Evolutionary conservation across 768 basidiomycete species (phyloP).

Genomic region (Panellus pusillus): DNA sequence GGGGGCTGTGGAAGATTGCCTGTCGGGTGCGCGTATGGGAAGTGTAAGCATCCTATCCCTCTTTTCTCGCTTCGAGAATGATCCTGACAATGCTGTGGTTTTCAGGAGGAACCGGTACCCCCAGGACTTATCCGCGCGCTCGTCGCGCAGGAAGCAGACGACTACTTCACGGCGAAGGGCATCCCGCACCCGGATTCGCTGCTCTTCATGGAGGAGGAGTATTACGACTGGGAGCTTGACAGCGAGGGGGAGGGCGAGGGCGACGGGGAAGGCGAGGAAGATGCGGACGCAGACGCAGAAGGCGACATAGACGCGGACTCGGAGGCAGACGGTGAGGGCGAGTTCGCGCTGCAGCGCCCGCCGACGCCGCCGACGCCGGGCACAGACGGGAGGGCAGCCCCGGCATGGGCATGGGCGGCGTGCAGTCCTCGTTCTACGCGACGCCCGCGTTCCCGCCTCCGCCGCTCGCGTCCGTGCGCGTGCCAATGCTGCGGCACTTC

Average conservation of each 20-base stretch:
- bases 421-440: slow-evolving; percentile 16
- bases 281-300: not conserved
- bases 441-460: slow-evolving; percentile 14
- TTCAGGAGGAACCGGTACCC: slow-evolving; percentile 15
- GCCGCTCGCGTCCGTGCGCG: slow-evolving; percentile 17
- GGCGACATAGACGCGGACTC: not conserved
- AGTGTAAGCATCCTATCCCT: slow-evolving; percentile 4
- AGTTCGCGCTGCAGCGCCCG: not conserved
- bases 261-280: not conserved
- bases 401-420: slow-evolving; percentile 15
- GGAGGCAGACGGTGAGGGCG: not conserved
- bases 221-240: slow-evolving; percentile 24
- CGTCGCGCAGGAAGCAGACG: slow-evolving; percentile 21
- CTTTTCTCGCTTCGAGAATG: too few species aligned
- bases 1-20: slow-evolving; percentile 23
- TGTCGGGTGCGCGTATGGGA: slow-evolving; percentile 21
- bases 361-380: not conserved
- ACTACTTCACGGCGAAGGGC: slow-evolving; percentile 15
- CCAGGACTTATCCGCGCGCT: slow-evolving; percentile 20
- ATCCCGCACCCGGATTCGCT: slow-evolving; percentile 17
- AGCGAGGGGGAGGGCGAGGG: slow-evolving; percentile 12
- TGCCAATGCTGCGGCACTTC: slow-evolving; percentile 9
- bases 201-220: slow-evolving; percentile 23
- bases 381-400: not conserved
- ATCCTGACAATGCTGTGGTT: not conserved